A percentile compares a stretch with the other conserved stretches of the same genome.
phyloP scores from a whole-genome alignment of 73 alveolate genomes.

The Blepharisma stoltei region DNA sequence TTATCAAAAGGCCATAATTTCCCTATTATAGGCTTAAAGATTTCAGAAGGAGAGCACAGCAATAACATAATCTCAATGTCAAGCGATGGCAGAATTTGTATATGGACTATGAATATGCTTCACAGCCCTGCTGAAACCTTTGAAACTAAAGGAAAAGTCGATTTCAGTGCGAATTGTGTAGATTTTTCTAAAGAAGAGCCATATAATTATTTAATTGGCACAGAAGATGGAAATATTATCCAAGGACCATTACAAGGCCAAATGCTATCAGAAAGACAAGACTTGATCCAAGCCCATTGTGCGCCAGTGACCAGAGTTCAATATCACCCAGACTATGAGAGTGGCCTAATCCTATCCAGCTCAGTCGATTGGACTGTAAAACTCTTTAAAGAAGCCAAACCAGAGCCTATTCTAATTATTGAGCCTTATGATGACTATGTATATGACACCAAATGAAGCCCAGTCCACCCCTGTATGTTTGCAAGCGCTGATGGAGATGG shows the following conservation, averaged over 20 bases:
- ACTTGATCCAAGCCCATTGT: neutral
- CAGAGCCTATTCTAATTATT: neutral
- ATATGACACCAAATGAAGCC: conserved; percentile 19
- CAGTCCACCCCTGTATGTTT: conserved; percentile 14
- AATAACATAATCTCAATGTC: neutral
- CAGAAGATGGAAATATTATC: conserved; percentile 16
- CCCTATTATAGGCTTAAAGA: neutral
- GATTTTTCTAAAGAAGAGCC: conserved; percentile 13
- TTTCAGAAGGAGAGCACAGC: conserved; percentile 7
- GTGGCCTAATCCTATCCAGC: neutral
- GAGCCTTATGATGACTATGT: conserved; percentile 30
- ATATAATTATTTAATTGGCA: neutral
- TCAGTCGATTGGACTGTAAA: conserved; percentile 24
- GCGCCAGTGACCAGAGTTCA: conserved; percentile 30
- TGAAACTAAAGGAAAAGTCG: neutral
- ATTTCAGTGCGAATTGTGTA: neutral
- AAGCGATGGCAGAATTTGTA: conserved; percentile 10
- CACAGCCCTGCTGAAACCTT: conserved; percentile 8
- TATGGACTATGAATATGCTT: neutral
- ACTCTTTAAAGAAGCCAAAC: neutral
- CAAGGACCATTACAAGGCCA: neutral
- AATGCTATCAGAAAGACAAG: neutral
- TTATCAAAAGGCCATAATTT: conserved; percentile 3
- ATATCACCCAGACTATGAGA: conserved; percentile 11
- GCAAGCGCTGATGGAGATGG: conserved; percentile 27